Evolutionary conservation across 805 yeast species (phyloP), one percentile per base, ranked within the genome.

Genomic region (Yamadazyma philogaea): DNA sequence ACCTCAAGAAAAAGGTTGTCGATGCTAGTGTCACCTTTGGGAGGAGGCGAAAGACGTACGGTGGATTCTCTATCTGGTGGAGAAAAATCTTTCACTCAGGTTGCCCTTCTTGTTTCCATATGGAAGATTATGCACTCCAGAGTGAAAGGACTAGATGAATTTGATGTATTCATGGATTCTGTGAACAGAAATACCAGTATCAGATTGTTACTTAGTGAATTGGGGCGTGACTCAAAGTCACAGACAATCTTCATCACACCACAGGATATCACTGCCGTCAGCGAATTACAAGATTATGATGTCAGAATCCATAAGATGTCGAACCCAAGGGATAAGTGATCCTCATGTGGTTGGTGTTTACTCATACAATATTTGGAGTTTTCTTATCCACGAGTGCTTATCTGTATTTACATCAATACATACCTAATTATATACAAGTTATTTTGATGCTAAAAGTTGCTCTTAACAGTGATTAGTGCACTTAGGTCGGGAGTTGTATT

Each of bases 161-260:
- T 86, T 60, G 99, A 93, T 64, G 99, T 93, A 16, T 93, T 82
- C 56, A 93, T 93, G 99, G 99, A 93, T 61, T 87, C 88, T 37
- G 87, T 88, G 14, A 89, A 90, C 58, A 75, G 99, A 50, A 75
- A 82, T 34, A 77, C 85, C 40, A 88, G 96, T 46, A 79, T 93
- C 57, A 73, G 78, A 37, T 64, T 90, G 48, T 81, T 93, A 58
- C 68, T 89, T 37, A 75, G 76, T 19, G 85, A 87, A 50, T 75
- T 90, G 22, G 64, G 80, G 6, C 73, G 74, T 37, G 77, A 79
- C 43, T 75, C 82, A 0, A 75, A 80, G 47, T 80, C 90, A 0
- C 99, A 91, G 63, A 84, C 96, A 1, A 82, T 91, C 6, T 87
- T 91, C 51, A 91, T 91, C 34, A 91, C 99, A 0, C 99, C 99